phyloP scores from a whole-genome alignment of 2,329 filamentous ascomycete genomes.

The Venturia effusa region DNA sequence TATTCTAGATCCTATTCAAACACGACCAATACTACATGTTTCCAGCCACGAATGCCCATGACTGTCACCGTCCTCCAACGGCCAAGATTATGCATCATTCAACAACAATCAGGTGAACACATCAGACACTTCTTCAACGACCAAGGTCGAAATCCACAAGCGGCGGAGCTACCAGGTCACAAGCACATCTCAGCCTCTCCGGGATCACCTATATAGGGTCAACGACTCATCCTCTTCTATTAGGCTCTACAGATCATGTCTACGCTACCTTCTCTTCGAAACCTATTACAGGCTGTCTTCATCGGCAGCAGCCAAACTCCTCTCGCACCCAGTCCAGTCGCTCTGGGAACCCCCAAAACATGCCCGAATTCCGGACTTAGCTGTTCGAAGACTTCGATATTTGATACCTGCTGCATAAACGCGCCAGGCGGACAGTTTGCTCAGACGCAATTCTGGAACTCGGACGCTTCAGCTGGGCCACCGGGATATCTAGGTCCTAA shows the following conservation, averaged over 20 bases:
- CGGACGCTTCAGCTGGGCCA: conserved; percentile 14
- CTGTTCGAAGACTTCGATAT: not conserved
- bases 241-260: not conserved
- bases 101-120: not conserved
- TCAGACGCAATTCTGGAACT: conserved; percentile 19
- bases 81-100: not conserved
- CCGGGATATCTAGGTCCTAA: conserved; percentile 14
- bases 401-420: conserved; percentile 12
- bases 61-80: not conserved
- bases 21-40: not conserved
- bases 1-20: not conserved
- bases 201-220: not conserved
- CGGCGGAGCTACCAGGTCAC: not conserved
- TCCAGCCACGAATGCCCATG: not conserved
- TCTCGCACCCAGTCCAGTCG: not conserved
- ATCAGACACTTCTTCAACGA: not conserved
- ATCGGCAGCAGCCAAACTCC: not conserved
- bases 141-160: not conserved
- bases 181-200: not conserved
- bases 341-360: conserved; percentile 1
- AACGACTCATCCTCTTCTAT: not conserved
- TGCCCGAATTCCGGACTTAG: conserved; percentile 7
- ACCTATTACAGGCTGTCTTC: not conserved
- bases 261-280: not conserved
- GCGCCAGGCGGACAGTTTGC: conserved; percentile 15